Evolutionary conservation across 768 basidiomycete genomes (phyloP), one percentile per base, ranked within the genome.

Genomic region (Suillus brevipes): DNA sequence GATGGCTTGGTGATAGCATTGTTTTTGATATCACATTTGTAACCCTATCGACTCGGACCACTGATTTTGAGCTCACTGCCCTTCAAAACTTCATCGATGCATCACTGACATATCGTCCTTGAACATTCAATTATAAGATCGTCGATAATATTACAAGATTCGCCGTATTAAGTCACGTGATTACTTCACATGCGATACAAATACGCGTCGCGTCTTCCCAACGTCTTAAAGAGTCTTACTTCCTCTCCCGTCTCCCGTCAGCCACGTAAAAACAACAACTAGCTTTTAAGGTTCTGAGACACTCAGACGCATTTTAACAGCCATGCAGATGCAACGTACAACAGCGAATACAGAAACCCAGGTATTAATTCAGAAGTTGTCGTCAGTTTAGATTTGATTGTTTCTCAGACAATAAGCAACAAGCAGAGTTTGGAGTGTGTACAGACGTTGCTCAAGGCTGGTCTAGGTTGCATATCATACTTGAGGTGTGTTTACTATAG

Each of bases 401-500:
- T 36, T 42, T 40, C 71, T 16, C 79, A 87, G 72, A 73, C 79
- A n/a, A 81, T 87, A 37, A 86, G 78, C 37, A 81, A 78, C 18
- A 78, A 78, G 3, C 89, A 90, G 66, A 92, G 91, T 70, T 77
- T 92, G 61, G 83, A 84, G 49, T 87, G 87, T 23, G 85, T 93
- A 13, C 85, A 92, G 70, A 91, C 90, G 13, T 79, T 94, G 50
- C 78, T 94, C 7, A 83, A 82, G 65, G 90, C 91, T 10, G 89
- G 90, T 12, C 74, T 94, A 52, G 90, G 90, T 0, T 90, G 90
- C 62, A 90, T 94, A 62, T 85, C 90, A 18, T 94, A 88, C 74
- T 77, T 94, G 64, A 85, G 91, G 91, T 87, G 68, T 38, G 65
- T 47, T 12, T 59, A 57, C 10, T 59, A 31, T 28, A 28, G 18